Percentiles rank a stretch among this genome's conserved stretches.
Evolutionary conservation across 352 stramenopile genomes (phyloP).

Genomic region (Phytophthora brassicae): DNA sequence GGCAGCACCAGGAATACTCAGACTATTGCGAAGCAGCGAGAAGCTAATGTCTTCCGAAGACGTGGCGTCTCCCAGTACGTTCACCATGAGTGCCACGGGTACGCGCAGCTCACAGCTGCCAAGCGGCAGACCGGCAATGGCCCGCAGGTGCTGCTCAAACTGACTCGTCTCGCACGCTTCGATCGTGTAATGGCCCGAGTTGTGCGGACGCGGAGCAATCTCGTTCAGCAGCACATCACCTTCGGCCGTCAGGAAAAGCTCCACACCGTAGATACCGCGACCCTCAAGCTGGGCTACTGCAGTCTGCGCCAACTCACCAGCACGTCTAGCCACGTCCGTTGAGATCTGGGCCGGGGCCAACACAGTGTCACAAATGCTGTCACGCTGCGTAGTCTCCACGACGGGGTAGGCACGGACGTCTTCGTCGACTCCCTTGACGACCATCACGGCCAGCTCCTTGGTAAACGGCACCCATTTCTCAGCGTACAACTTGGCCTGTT

Average conservation of each 20-base stretch:
- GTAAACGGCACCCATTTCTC: conserved; percentile 98
- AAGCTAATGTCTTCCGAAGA: conserved; percentile 87
- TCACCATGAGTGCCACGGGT: conserved; percentile 90
- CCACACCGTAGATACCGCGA: conserved; percentile 95
- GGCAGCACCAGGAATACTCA: conserved; percentile 80
- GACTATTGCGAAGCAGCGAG: conserved; percentile 53
- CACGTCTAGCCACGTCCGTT: conserved; percentile 37
- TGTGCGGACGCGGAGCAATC: conserved; percentile 96
- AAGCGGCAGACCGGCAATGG: conserved; percentile 93
- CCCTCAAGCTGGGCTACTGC: conserved; percentile 84
- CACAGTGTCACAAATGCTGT: conserved; percentile 98
- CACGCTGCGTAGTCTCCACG: conserved; percentile 95
- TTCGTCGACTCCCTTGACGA: conserved; percentile 78
- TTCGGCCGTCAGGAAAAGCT: conserved; percentile 94
- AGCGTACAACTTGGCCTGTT: conserved; percentile 78
- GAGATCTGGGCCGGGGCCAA: conserved; percentile 88
- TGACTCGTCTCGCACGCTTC: conserved; percentile 97
- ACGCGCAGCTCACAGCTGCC: conserved; percentile 92
- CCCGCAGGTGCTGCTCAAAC: conserved; percentile 98
- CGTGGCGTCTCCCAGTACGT: conserved; percentile 76
- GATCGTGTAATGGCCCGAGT: conserved; percentile 99
- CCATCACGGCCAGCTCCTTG: conserved; percentile 97
- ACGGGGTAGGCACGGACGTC: conserved; percentile 93
- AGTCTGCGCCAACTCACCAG: conserved; percentile 56
- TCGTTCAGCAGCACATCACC: conserved; percentile 95